Evolutionary conservation across 2,329 filamentous ascomycete species (phyloP), one percentile per base, ranked within the genome.

Genomic region (Triangularia setosa): DNA sequence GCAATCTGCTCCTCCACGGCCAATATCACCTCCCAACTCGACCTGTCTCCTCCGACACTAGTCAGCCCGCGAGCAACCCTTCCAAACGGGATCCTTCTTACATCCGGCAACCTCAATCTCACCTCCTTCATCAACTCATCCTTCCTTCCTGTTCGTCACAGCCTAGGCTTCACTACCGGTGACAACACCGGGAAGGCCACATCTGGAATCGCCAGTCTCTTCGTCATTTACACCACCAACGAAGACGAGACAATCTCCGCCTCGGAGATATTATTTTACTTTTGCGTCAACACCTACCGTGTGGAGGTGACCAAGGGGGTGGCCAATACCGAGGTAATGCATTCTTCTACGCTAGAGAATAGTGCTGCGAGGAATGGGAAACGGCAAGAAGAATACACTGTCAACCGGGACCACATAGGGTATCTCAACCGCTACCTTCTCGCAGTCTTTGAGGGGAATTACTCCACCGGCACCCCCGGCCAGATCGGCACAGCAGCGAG

Each of bases 281-380:
- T 75, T 48, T 74, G 73, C 56, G 69, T 72, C 59, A 70, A 71
- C 61, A 69, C 67, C 3, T 74, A 73, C 67, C 54, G 65, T 9
- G 64, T 65, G 9, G 58, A 59, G 3, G 65, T 64, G 1, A 54
- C 56, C 1, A 21, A 56, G n/a, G 68, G 70, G 3, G 23, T 65
- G 18, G 58, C 64, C 16, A 64, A 27, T 8, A 71, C 65, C 14
- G 57, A 24, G n/a, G 64, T 67, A 6, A 61, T 70, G 12, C 44
- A 66, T 28, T 68, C 65, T 21, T 68, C 65, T 2, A 59, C 64
- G 1, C 54, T 67, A 3, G 3, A 12, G 1, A 30, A 61, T 21
- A 48, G n/a, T 7, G 12, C 35, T 21, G 18, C 64, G 16, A 52
- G 27, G n/a, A 12, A 16, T 4, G 11, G 18, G 12, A 54, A 27